Evolutionary conservation across 805 yeast species (phyloP), one percentile per base, ranked within the genome.

Genomic region (Suhomyces xylopsoci): DNA sequence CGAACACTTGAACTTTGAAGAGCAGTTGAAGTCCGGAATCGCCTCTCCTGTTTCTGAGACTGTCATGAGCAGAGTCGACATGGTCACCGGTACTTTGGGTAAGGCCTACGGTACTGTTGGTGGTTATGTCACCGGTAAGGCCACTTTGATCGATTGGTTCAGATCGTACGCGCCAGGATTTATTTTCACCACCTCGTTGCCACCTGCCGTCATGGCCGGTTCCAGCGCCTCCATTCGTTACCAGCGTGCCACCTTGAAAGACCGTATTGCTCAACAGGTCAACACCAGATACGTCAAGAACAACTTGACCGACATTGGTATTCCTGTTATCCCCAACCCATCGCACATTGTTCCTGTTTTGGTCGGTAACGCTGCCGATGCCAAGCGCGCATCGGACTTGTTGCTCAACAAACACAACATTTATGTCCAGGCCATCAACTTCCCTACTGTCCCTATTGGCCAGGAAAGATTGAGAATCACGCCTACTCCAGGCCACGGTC

Each of bases 171-270:
- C 98, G 32, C 97, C 98, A 43, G 99, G 99, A 17, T 94, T 94
- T 70, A 94, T 94, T 62, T 94, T 94, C 74, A 94, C 99, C 55
- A 94, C 99, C 14, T 79, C 97, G 40, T 81, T 94, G 59, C 99
- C 99, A 47, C 99, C 99, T n/a, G 85, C 97, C 14, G 84, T 89
- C 53, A 91, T 94, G 98, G 94, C 97, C 12, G 98, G 97, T 56
- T 88, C 97, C 36, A 77, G 87, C 14, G 85, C 90, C 47, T 93
- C 98, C 7, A 87, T 94, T 62, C 81, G 94, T 64, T 83, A 85
- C 69, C 96, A 89, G 65, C 84, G 96, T 72, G 69, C 83, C 32
- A 86, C 91, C 60, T 78, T 90, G 60, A 78, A 78, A 55, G 90
- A 88, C 71, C 85, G 99, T 70, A 81, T 85, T 55, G 80, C 80